phyloP scores from a whole-genome alignment of 306 rosid species.

The Astragalus membranaceus region DNA sequence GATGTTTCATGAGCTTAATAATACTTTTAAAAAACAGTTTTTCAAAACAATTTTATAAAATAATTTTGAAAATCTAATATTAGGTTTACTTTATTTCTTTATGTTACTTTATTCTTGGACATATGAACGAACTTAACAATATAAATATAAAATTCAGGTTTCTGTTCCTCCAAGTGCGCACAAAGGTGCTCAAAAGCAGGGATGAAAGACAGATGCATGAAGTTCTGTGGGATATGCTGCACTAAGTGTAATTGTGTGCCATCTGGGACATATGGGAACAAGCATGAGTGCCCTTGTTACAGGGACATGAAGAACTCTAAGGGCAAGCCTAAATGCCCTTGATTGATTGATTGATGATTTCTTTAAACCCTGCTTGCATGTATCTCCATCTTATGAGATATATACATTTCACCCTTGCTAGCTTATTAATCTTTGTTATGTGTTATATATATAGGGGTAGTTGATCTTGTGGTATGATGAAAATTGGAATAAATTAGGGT shows the following conservation, averaged over 20 bases:
- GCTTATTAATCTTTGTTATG: neutral
- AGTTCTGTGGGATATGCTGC: slow-evolving; percentile 78
- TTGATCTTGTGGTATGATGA: neutral
- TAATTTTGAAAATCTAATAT: too few species aligned
- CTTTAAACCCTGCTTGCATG: too few species aligned
- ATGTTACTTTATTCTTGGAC: too few species aligned
- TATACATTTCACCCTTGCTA: neutral
- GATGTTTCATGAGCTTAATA: too few species aligned
- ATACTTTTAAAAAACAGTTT: too few species aligned
- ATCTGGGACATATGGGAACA: slow-evolving; percentile 82
- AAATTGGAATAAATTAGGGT: neutral
- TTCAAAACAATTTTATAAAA: too few species aligned
- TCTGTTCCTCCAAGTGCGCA: slow-evolving; percentile 49
- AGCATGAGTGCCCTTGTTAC: slow-evolving; percentile 90
- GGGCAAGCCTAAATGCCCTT: slow-evolving; percentile 82
- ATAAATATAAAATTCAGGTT: slow-evolving; percentile 20
- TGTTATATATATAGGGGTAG: neutral
- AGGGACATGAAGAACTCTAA: slow-evolving; percentile 58
- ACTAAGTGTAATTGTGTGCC: slow-evolving; percentile 76
- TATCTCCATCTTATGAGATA: slow-evolving; percentile 17
- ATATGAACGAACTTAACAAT: neutral
- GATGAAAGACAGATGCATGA: slow-evolving; percentile 51
- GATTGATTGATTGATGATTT: too few species aligned
- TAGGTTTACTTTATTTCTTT: neutral
- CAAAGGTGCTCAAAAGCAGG: slow-evolving; percentile 61